phyloP scores from a whole-genome alignment of 306 rosid genomes.

The Quercus bicolor region DNA sequence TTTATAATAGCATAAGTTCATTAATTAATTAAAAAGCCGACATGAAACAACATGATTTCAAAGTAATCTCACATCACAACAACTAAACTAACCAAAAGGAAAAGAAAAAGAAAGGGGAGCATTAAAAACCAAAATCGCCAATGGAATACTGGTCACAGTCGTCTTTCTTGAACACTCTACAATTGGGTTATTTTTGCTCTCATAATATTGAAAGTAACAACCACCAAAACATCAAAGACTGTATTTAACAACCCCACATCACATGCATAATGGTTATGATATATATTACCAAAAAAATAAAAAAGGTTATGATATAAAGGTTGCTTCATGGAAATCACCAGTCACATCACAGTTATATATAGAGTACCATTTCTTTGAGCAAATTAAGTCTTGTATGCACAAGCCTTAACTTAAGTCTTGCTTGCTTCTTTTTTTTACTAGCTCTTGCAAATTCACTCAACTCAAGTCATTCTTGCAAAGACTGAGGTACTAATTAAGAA shows the following conservation, averaged over 20 bases:
- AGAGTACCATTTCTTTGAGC: not conserved
- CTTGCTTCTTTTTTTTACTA: not conserved
- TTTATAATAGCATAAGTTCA: not conserved
- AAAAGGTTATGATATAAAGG: not conserved
- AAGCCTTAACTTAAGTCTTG: not conserved
- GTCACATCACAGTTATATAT: slow-evolving; percentile 12
- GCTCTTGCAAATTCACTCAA: not conserved
- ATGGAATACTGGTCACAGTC: slow-evolving; percentile 27
- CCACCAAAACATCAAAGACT: slow-evolving; percentile 28
- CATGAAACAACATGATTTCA: slow-evolving; percentile 24
- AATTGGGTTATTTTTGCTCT: slow-evolving; percentile 2
- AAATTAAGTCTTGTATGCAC: slow-evolving; percentile 3
- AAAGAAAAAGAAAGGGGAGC: not conserved
- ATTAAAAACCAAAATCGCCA: slow-evolving; percentile 4
- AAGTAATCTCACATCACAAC: slow-evolving; percentile 12
- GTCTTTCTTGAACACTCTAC: slow-evolving; percentile 29
- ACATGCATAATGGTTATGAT: slow-evolving; percentile 25
- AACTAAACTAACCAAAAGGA: slow-evolving; percentile 16
- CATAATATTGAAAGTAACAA: slow-evolving; percentile 22
- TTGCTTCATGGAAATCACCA: slow-evolving; percentile 31
- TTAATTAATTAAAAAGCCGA: not conserved
- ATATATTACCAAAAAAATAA: not conserved
- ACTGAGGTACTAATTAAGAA: not conserved
- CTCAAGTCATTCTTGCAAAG: not conserved
- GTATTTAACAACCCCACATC: slow-evolving; percentile 44